Evolutionary conservation across 352 stramenopile genomes (phyloP).

Genomic region (Globisporangium splendens): DNA sequence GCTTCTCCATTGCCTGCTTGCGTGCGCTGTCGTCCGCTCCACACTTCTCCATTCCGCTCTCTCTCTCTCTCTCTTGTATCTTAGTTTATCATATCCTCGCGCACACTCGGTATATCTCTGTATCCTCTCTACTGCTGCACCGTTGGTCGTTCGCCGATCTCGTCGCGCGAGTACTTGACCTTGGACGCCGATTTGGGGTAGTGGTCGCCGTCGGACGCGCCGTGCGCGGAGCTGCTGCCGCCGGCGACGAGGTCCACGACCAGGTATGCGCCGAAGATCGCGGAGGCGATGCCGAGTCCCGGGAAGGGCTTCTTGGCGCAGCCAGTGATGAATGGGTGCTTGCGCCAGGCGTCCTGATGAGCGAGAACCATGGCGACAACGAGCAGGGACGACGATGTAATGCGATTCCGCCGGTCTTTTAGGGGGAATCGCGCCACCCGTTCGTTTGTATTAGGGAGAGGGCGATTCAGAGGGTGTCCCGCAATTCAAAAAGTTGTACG

Average conservation of each 20-base stretch:
- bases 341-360: constrained; percentile 85
- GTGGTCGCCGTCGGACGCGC: constrained; percentile 16
- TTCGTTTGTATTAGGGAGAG: constrained; percentile 19
- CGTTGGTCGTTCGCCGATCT: constrained; percentile 59
- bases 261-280: constrained; percentile 80
- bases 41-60: too few relatives aligned
- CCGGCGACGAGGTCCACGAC: constrained; percentile 58
- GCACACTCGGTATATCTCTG: too few relatives aligned
- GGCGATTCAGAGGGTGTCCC: constrained; percentile 13
- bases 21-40: too few relatives aligned
- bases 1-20: too few relatives aligned
- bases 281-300: constrained; percentile 65
- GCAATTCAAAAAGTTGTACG: constrained; percentile 15
- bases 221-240: constrained; percentile 33
- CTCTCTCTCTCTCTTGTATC: too few relatives aligned
- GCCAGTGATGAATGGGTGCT: constrained; percentile 81
- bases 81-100: background rate
- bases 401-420: constrained; percentile 14
- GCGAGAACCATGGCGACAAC: constrained; percentile 68
- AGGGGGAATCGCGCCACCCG: constrained; percentile 1
- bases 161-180: constrained; percentile 49
- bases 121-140: constrained; percentile 34
- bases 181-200: constrained; percentile 38
- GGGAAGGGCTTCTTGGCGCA: constrained; percentile 87
- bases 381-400: background rate